These are phyloP conservation scores for Coccomyxa sp. DNA, from an alignment of 139 green algal genomes.

Conservation along the genomic window DNA sequence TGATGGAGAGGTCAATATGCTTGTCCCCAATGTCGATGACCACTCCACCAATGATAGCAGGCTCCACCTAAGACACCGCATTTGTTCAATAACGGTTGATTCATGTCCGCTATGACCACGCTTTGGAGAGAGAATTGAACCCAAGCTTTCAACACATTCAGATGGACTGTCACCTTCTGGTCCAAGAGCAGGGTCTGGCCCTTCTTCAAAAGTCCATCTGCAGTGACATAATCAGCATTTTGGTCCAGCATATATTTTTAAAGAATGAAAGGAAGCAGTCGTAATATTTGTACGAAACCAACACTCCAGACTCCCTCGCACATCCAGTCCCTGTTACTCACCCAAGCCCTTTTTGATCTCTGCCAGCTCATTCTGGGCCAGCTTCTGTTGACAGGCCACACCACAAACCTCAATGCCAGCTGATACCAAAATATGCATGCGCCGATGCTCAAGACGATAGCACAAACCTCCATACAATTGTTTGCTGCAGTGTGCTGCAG, in stretches of 20 bases:
- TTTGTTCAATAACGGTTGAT: not conserved
- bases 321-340: not conserved
- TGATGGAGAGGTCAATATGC: conserved; percentile 73
- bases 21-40: conserved; percentile 76
- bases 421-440: too few species aligned
- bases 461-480: too few species aligned
- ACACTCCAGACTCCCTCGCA: not conserved
- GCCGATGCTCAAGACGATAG: too few species aligned
- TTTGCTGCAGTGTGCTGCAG: too few species aligned
- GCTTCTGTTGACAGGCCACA: too few species aligned
- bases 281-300: not conserved
- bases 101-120: not conserved
- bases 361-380: conserved; percentile 33
- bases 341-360: conserved; percentile 50
- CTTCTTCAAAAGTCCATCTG: conserved; percentile 40
- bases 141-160: not conserved
- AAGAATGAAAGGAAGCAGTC: not conserved
- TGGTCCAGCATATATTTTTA: too few species aligned
- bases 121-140: not conserved
- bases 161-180: conserved; percentile 20
- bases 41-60: conserved; percentile 68
- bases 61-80: conserved; percentile 51
- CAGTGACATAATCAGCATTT: not conserved
- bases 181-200: conserved; percentile 51
- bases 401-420: too few species aligned